These are phyloP conservation scores for Tulasnella sp. DNA, from an alignment of 768 basidiomycete species.

Conservation along the genomic window DNA sequence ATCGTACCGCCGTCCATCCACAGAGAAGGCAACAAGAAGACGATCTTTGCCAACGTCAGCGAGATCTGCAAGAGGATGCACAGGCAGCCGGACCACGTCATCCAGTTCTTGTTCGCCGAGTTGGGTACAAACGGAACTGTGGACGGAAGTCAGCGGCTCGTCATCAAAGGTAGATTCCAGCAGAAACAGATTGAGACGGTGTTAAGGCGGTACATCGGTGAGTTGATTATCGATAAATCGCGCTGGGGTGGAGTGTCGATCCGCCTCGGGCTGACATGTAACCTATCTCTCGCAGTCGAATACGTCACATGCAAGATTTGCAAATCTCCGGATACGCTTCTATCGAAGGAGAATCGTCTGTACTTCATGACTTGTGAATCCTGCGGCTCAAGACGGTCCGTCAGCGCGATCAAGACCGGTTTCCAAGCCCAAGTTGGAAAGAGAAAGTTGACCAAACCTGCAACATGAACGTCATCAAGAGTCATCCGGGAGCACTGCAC, in stretches of 20 bases:
- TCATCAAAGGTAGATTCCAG: constrained; percentile 97
- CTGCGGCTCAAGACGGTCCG: constrained; percentile 81
- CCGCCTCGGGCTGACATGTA: neutral
- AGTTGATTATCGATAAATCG: constrained; percentile 28
- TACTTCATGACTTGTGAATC: constrained; percentile 96
- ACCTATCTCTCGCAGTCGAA: constrained; percentile 50
- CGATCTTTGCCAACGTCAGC: constrained; percentile 90
- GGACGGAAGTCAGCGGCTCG: constrained; percentile 80
- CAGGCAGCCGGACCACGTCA: constrained; percentile 93
- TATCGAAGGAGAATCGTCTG: constrained; percentile 96
- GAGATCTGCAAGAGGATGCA: constrained; percentile 99
- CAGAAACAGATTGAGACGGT: constrained; percentile 99
- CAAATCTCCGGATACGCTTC: constrained; percentile 94
- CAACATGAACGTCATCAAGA: neutral
- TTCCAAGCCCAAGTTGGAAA: constrained; percentile 88
- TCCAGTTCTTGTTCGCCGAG: constrained; percentile 93
- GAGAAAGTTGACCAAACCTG: constrained; percentile 9
- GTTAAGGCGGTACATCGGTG: constrained; percentile 89
- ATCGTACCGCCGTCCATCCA: constrained; percentile 66
- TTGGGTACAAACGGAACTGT: constrained; percentile 97
- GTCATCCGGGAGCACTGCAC: neutral
- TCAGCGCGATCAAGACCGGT: constrained; percentile 95
- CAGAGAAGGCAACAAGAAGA: constrained; percentile 95
- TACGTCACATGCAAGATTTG: constrained; percentile 99
- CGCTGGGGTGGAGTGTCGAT: neutral